A percentile compares a stretch with the other conserved stretches of the same genome.
These are phyloP conservation scores for Eutypella sp. DNA, from an alignment of 2,329 filamentous ascomycete species.

Conservation along the genomic window DNA sequence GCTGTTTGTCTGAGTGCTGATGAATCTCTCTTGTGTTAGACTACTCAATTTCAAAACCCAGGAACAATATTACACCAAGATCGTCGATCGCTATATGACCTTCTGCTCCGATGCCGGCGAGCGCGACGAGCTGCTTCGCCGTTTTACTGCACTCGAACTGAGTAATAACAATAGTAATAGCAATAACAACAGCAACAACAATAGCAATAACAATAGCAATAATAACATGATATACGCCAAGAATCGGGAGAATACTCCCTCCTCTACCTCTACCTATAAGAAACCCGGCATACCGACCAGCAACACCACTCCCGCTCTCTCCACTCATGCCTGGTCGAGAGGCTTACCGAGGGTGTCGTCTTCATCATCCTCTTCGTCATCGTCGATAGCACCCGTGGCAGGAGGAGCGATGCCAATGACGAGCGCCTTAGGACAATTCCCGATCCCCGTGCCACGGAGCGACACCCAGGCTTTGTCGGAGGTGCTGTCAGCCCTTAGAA, in stretches of 20 bases:
- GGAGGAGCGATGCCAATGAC: too few relatives aligned
- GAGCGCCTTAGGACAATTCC: slow-evolving; percentile 2
- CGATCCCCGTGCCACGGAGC: slow-evolving; percentile 19
- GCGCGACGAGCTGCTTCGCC: slow-evolving; percentile 66
- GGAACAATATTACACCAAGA: slow-evolving; percentile 80
- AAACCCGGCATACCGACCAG: too few relatives aligned
- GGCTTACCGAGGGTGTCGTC: too few relatives aligned
- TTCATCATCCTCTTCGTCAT: neutral
- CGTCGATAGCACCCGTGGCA: neutral
- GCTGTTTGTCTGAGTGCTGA: too few relatives aligned
- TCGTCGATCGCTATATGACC: slow-evolving; percentile 82
- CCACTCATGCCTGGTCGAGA: too few relatives aligned
- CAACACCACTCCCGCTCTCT: too few relatives aligned
- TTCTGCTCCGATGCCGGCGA: slow-evolving; percentile 75
- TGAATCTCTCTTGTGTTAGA: too few relatives aligned
- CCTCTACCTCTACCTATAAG: slow-evolving; percentile 10
- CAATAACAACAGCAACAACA: neutral
- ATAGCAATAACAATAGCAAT: slow-evolving; percentile 20
- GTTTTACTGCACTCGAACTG: slow-evolving; percentile 63
- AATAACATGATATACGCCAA: too few relatives aligned
- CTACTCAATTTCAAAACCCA: slow-evolving; percentile 72
- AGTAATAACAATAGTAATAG: slow-evolving; percentile 13
- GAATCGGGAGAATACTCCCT: slow-evolving; percentile 31
- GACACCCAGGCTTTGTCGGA: slow-evolving; percentile 62
- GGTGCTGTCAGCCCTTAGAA: slow-evolving; percentile 80